These are phyloP conservation scores for Quercus lobata DNA, from an alignment of 331 rosid genomes.

Conservation along the genomic window DNA sequence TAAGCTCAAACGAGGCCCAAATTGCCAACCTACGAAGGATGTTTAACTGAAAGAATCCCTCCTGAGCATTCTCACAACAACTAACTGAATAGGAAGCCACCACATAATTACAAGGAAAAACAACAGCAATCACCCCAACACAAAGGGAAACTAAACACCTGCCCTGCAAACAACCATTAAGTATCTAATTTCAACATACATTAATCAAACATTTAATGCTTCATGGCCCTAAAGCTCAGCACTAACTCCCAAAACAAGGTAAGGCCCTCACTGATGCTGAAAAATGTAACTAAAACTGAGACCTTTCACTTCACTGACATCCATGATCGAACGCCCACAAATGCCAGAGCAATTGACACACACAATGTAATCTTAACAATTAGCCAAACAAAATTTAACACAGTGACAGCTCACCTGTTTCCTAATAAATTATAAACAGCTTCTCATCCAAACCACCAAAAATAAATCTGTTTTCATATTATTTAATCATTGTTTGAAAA, in stretches of 20 bases:
- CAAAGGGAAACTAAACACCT: not conserved
- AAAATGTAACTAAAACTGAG: not conserved
- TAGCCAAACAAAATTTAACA: not conserved
- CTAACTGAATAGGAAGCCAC: not conserved
- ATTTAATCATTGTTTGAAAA: not conserved
- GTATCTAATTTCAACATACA: not conserved
- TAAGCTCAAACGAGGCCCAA: not conserved
- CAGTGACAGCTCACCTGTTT: constrained; percentile 16
- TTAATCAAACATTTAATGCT: constrained; percentile 5
- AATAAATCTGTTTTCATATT: not conserved
- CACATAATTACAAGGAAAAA: not conserved
- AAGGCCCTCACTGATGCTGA: not conserved
- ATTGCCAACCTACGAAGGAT: not conserved
- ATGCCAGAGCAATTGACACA: constrained; percentile 3
- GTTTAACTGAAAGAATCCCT: not conserved
- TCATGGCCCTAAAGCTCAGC: not conserved
- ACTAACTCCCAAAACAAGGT: not conserved
- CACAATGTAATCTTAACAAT: constrained; percentile 2
- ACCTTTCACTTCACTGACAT: constrained; percentile 5
- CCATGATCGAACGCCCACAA: constrained; percentile 1
- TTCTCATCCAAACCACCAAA: not conserved
- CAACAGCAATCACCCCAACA: not conserved
- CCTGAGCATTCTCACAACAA: not conserved
- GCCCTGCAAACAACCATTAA: constrained; percentile 8
- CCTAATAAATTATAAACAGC: constrained; percentile 14